Base-by-base conservation (phyloP, 2,329 filamentous ascomycete genomes). In the Trichoderma breve region DNA sequence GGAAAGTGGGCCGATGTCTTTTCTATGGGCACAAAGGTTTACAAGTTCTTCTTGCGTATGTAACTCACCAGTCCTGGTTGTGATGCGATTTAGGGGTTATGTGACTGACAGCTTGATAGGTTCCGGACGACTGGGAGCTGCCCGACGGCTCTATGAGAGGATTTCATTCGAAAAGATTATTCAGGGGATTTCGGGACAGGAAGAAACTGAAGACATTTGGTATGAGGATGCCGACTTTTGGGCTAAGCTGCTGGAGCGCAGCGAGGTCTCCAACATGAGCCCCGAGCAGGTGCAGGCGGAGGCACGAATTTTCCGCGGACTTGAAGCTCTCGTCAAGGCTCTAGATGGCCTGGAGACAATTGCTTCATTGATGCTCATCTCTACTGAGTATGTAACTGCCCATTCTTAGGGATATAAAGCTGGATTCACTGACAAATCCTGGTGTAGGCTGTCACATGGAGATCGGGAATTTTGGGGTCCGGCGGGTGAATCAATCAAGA, bases 41-140 rank as follows among this genome's bases (percentile, higher is more conserved):
- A 97, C 82, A 92, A 92, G 78, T 90, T 91, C 73, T 94, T 98
- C 78, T 86, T 97, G 61, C 87, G 94, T 97, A 88, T 85, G 93
- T 87, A 43, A 12, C 34, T 2, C 0, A 8, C 55, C 1, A 18
- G 26, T 21, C 8, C 24, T 18, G n/a, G 43, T 28, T 64, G 4
- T 55, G 18, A 36, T 47, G 12, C 14, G 8, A 47, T 34, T n/a
- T 12, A 21, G 43, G 36, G 30, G 8, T 24, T 26, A 51, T 15
- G 36, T 43, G 51, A 8, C 60, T 58, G 24, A 65, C 30, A 12
- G 26, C 14, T 34, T 47, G 15, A 51, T 71, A 89, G 87, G 83
- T 76, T 80, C 84, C 61, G 82, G 84, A 74, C 84, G 85, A 65
- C 80, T 91, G 7, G 83, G 85, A 51, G 87, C 89, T 4, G 88